Percentiles rank a stretch among this genome's conserved stretches.
phyloP scores from a whole-genome alignment of 2,329 filamentous ascomycete genomes.

The Colletotrichum gigasporum region DNA sequence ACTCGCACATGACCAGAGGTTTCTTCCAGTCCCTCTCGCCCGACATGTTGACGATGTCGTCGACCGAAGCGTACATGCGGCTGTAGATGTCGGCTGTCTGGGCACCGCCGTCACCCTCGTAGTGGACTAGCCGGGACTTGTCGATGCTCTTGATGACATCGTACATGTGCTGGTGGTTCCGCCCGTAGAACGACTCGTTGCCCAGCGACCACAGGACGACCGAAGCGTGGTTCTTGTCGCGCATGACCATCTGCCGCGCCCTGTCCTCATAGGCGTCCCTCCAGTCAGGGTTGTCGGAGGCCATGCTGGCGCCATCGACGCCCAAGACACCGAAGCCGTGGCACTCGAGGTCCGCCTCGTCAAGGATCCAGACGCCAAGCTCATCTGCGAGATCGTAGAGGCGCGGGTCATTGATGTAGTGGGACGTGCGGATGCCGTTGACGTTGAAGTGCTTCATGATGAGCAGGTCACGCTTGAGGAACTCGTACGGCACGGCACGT shows the following conservation, averaged over 20 bases:
- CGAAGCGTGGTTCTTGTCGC: slow-evolving; percentile 68
- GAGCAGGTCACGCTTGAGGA: slow-evolving; percentile 68
- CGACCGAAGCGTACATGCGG: slow-evolving; percentile 70
- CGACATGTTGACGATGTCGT: slow-evolving; percentile 52
- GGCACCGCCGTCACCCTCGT: slow-evolving; percentile 69
- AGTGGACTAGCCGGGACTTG: slow-evolving; percentile 68
- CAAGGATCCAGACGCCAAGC: slow-evolving; percentile 71
- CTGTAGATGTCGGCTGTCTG: slow-evolving; percentile 70
- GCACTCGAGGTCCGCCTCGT: slow-evolving; percentile 64
- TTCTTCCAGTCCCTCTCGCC: slow-evolving; percentile 56
- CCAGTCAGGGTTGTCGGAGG: slow-evolving; percentile 70
- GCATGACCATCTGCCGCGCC: slow-evolving; percentile 69
- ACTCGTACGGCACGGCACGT: slow-evolving; percentile 68
- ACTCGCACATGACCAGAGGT: slow-evolving; percentile 67
- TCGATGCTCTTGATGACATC: slow-evolving; percentile 68
- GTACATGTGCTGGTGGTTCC: slow-evolving; percentile 75
- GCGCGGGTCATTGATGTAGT: slow-evolving; percentile 70
- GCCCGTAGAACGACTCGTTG: slow-evolving; percentile 77
- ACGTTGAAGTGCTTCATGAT: slow-evolving; percentile 76
- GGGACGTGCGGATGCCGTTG: slow-evolving; percentile 74
- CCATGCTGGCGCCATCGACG: slow-evolving; percentile 56
- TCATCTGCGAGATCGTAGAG: slow-evolving; percentile 71
- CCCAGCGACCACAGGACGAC: slow-evolving; percentile 78
- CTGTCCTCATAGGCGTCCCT: slow-evolving; percentile 73
- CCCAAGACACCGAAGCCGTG: slow-evolving; percentile 58